Evolutionary conservation across 495 filamentous ascomycete species (phyloP), one percentile per base, ranked within the genome.

Genomic region (Hypoxylon crocopeplum): DNA sequence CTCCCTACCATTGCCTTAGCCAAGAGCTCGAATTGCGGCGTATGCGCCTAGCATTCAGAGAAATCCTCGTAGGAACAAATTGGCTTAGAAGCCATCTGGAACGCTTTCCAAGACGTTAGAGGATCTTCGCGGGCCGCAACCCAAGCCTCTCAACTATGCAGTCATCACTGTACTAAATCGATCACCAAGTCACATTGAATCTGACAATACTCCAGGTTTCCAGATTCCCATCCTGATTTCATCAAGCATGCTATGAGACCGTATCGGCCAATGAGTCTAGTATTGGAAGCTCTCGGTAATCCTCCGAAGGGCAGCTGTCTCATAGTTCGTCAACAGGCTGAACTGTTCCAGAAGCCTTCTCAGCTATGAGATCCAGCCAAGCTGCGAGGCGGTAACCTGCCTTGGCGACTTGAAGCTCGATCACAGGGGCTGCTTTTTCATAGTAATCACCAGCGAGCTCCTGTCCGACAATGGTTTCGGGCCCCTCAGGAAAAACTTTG

Each of bases 361-460:
- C 57, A n/a, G 67, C 73, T 44, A 86, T 82, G 51, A 77, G 62
- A 59, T 87, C 84, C 50, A 88, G 64, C 84, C 79, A 88, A 16
- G 77, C 78, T 6, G 81, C 85, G 45, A 90, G 68, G 17, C 89
- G 81, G 60, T 86, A 92, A 8, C 89, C 89, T 7, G 84, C 89
- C 67, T 85, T 87, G 2, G 88, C 90, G 63, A 96, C 81, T 71
- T 90, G 84, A 58, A 84, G 56, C 75, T 93, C 84, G 33, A 94
- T 77, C 38, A 88, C 80, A 15, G 80, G 82, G 13, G 81, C 73
- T 11, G 86, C 82, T 13, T 75, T 75, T 38, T 87, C 74, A 65
- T 86, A 88, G 71, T 93, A 93, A 5, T 74, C 72, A 0, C 78
- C 79, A 42, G 78, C 78, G 17, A 91, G 68, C 64, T 91, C 88